Percentiles rank a stretch among this genome's conserved stretches.
Conservation (phyloP, 2,329 filamentous ascomycete species). For the Alternaria brassicae region DNA sequence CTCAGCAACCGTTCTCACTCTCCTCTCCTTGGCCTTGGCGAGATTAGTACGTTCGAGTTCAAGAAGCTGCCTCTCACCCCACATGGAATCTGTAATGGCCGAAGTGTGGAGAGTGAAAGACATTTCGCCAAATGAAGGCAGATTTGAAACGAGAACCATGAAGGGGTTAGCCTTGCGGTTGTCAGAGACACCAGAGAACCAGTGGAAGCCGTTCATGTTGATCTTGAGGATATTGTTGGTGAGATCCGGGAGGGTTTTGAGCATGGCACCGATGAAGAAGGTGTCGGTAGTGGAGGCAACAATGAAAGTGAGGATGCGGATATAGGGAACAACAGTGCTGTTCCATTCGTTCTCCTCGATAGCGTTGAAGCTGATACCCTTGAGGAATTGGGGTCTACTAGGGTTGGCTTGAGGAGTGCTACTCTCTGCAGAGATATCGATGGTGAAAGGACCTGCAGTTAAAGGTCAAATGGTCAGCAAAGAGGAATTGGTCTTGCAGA, state of each 20-base stretch:
- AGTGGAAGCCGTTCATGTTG: conserved; percentile 54
- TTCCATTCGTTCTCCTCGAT: conserved; percentile 12
- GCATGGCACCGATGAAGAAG: conserved; percentile 14
- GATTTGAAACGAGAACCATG: conserved; percentile 82
- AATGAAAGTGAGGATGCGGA: conserved; percentile 20
- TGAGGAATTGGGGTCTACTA: conserved; percentile 21
- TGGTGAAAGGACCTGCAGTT: conserved; percentile 13
- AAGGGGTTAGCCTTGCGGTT: conserved; percentile 89
- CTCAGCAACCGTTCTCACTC: conserved; percentile 83
- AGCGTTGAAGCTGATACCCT: not conserved
- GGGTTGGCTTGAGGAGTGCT: conserved; percentile 5
- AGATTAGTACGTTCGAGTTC: conserved; percentile 82
- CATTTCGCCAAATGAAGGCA: conserved; percentile 80
- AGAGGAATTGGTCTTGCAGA: not conserved
- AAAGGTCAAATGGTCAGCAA: not conserved
- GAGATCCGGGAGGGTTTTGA: conserved; percentile 14
- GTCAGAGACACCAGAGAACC: conserved; percentile 73
- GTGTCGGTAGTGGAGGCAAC: conserved; percentile 22
- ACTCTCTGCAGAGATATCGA: conserved; percentile 23
- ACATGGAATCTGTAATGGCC: conserved; percentile 75
- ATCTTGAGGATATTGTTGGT: conserved; percentile 44
- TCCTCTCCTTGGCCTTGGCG: conserved; percentile 75
- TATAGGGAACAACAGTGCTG: conserved; percentile 17
- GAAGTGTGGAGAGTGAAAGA: conserved; percentile 83
- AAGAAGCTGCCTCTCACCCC: conserved; percentile 53